Conservation (phyloP, 768 basidiomycete genomes). For the Kwoniella dejecticola region DNA sequence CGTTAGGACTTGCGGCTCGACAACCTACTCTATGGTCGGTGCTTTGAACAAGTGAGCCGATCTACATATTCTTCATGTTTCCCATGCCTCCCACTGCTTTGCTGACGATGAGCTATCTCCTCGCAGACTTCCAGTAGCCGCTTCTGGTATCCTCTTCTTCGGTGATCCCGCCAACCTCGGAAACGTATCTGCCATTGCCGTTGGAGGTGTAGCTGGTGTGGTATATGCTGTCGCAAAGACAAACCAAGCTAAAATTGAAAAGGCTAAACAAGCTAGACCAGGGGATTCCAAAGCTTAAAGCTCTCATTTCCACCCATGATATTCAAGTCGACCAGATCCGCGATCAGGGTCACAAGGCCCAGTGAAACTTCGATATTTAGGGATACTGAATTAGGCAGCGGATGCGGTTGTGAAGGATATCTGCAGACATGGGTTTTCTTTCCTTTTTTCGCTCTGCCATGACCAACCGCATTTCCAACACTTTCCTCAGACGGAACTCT, state of each 20-base stretch:
- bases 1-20: conserved; percentile 89
- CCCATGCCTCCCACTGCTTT: neutral
- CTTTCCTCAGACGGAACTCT: too few relatives aligned
- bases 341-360: too few relatives aligned
- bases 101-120: conserved; percentile 5
- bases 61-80: neutral
- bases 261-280: conserved; percentile 53
- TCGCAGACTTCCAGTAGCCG: conserved; percentile 78
- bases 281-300: conserved; percentile 26
- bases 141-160: conserved; percentile 83
- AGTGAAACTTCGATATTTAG: too few relatives aligned
- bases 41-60: conserved; percentile 76
- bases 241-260: conserved; percentile 79
- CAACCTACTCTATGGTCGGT: conserved; percentile 99
- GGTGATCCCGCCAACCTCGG: conserved; percentile 85
- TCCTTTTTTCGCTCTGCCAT: too few relatives aligned
- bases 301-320: too few relatives aligned
- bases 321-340: too few relatives aligned
- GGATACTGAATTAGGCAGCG: too few relatives aligned
- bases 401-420: too few relatives aligned
- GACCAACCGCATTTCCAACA: too few relatives aligned
- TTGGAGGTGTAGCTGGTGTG: conserved; percentile 89
- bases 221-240: conserved; percentile 93
- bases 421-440: too few relatives aligned
- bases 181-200: conserved; percentile 79